Evolutionary conservation across 805 yeast genomes (phyloP).

Genomic region (Ogataea polymorpha): DNA sequence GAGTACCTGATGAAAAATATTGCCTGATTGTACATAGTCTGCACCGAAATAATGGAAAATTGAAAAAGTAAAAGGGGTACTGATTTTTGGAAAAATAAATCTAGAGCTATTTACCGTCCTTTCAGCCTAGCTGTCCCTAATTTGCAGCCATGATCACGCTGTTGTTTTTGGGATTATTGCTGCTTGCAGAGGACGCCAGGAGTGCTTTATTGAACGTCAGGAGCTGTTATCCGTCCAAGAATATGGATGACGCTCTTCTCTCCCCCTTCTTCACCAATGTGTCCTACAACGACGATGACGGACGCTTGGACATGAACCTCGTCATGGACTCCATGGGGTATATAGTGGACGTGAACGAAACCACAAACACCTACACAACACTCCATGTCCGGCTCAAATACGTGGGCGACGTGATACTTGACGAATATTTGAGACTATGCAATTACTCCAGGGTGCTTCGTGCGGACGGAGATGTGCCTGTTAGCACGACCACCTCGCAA

Average conservation of each 20-base stretch:
- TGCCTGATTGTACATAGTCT: slow-evolving; percentile 27
- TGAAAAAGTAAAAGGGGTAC: background rate
- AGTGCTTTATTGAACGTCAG: slow-evolving; percentile 18
- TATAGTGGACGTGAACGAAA: slow-evolving; percentile 42
- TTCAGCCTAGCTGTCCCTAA: background rate
- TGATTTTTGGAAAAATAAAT: background rate
- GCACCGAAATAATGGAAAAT: background rate
- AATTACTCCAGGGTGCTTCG: slow-evolving; percentile 20
- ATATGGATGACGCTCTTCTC: background rate
- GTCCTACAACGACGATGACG: slow-evolving; percentile 14
- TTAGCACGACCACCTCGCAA: background rate
- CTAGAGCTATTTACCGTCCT: background rate
- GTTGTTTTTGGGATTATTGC: background rate
- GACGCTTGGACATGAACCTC: slow-evolving; percentile 15
- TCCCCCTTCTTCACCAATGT: slow-evolving; percentile 21
- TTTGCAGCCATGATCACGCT: background rate
- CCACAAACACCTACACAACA: slow-evolving; percentile 48
- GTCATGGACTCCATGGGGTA: slow-evolving; percentile 19
- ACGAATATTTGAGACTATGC: slow-evolving; percentile 43
- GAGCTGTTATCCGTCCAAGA: slow-evolving; percentile 2
- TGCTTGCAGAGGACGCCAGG: background rate
- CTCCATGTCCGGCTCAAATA: slow-evolving; percentile 44
- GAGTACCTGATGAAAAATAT: slow-evolving; percentile 64
- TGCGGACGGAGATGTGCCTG: background rate
- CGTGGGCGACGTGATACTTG: slow-evolving; percentile 40